phyloP scores from a whole-genome alignment of 805 yeast species.

The Monosporozyma yasuniensis region DNA sequence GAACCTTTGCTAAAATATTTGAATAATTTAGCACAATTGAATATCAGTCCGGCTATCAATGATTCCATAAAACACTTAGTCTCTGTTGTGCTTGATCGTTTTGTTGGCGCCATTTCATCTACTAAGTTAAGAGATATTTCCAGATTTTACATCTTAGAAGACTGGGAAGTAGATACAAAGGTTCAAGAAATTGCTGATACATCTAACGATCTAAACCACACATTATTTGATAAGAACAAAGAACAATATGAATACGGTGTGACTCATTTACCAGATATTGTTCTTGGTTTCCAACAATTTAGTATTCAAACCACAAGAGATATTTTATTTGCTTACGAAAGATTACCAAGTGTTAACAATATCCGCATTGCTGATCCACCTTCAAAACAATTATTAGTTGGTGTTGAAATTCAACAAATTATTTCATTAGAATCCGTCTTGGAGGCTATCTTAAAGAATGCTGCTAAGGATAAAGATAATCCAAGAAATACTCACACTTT shows the following conservation, averaged over 20 bases:
- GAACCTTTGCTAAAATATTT: conserved; percentile 35
- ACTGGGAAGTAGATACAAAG: conserved; percentile 31
- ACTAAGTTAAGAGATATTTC: conserved; percentile 45
- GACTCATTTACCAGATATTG: conserved; percentile 32
- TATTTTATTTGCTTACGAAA: conserved; percentile 28
- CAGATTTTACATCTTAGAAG: conserved; percentile 33
- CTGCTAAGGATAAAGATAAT: conserved; percentile 34
- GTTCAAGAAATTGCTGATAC: conserved; percentile 7
- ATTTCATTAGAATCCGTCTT: conserved; percentile 40
- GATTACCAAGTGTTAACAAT: conserved; percentile 29
- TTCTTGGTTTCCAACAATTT: conserved; percentile 27
- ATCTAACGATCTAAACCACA: neutral
- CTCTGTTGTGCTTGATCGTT: conserved; percentile 34
- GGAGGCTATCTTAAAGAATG: conserved; percentile 35
- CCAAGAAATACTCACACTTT: conserved; percentile 39
- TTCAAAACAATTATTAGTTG: conserved; percentile 31
- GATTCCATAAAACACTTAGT: conserved; percentile 32
- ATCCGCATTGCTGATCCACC: conserved; percentile 33
- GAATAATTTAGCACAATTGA: conserved; percentile 37
- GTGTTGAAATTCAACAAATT: conserved; percentile 34
- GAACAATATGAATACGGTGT: conserved; percentile 25
- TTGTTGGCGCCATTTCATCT: conserved; percentile 40
- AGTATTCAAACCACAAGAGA: conserved; percentile 29
- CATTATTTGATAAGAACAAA: neutral
- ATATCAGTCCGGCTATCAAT: conserved; percentile 33